Evolutionary conservation across 1,284 basidiomycete genomes (phyloP), one percentile per base, ranked within the genome.

Genomic region (Boletus smithii): DNA sequence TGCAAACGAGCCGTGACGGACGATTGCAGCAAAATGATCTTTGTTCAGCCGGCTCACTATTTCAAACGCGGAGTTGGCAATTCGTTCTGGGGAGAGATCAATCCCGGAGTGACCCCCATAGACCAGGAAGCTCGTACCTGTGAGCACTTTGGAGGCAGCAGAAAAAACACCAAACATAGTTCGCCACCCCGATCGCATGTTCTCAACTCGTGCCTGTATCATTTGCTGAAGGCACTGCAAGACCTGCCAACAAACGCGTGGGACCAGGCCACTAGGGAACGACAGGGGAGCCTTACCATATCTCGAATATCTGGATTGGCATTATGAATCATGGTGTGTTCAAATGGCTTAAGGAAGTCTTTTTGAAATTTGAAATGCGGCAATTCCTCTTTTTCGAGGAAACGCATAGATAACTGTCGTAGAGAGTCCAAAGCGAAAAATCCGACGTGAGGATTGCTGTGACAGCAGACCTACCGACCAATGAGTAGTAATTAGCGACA

Each of bases 311-410:
- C 95, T 4, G 92, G 85, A 67, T 97, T 97, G 50, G 85, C 80
- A 70, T 98, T 99, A 66, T 98, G 89, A 35, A 88, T 81, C 90
- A 99, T 99, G 2, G 97, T 95, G 67, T 97, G 88, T 71, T 99
- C 95, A 66, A 99, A 99, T 1, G 97, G 97, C 65, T 93, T 91
- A 47, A 99, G 71, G 70, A 99, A 99, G 67, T 99, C 97, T 69
- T 99, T 99, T 61, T 99, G 97, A 72, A 99, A 99, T 64, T 95
- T 94, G 80, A 99, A 99, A 71, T 98, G 94, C 0, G 93, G 83
- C 54, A 99, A 68, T 68, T 99, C 97, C 66, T 99, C 95, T 70
- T 99, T 99, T 70, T 99, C 97, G 61, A 99, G 76, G 71, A 99
- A 99, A 38, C 95, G 85, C 92, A 97, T 97, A 3, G 97, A 95